Conservation (phyloP, 371 early-diverging fungal species). For the Entomophthora muscae region DNA sequence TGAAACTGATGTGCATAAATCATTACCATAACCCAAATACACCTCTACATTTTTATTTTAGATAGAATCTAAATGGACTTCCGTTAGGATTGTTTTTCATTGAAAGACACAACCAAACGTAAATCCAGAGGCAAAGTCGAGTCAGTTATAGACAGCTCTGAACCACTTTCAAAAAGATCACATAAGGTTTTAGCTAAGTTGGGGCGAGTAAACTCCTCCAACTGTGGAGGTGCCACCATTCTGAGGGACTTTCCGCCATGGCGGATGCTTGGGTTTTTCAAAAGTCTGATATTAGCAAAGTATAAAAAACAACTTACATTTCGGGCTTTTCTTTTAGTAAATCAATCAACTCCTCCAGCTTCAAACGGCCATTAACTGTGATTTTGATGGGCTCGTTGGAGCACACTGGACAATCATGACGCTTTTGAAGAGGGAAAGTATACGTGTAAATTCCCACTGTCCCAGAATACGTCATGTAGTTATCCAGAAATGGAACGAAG, state of each 20-base stretch:
- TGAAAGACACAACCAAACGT: conserved; percentile 18
- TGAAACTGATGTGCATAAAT: no score
- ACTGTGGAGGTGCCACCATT: conserved; percentile 55
- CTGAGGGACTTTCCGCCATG: conserved; percentile 38
- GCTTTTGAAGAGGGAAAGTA: conserved; percentile 68
- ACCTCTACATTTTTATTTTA: no score
- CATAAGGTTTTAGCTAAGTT: conserved; percentile 40
- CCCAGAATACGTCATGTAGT: conserved; percentile 93
- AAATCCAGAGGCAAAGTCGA: conserved; percentile 42
- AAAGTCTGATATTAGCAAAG: conserved; percentile 26
- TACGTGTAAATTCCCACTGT: conserved; percentile 78
- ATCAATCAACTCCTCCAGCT: conserved; percentile 53
- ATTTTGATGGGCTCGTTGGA: conserved; percentile 29
- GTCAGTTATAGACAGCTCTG: conserved; percentile 56
- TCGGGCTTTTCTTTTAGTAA: conserved; percentile 47
- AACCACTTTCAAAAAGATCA: conserved; percentile 44
- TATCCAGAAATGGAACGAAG: conserved; percentile 54
- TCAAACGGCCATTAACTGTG: conserved; percentile 23
- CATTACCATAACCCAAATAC: no score
- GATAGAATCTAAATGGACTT: no score
- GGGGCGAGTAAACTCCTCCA: conserved; percentile 48
- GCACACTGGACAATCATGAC: conserved; percentile 83
- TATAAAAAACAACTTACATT: conserved; percentile 24
- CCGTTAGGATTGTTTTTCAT: no score
- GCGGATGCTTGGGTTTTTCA: conserved; percentile 58